phyloP scores from a whole-genome alignment of 2,329 filamentous ascomycete species.

The Pseudogymnoascus sp. region DNA sequence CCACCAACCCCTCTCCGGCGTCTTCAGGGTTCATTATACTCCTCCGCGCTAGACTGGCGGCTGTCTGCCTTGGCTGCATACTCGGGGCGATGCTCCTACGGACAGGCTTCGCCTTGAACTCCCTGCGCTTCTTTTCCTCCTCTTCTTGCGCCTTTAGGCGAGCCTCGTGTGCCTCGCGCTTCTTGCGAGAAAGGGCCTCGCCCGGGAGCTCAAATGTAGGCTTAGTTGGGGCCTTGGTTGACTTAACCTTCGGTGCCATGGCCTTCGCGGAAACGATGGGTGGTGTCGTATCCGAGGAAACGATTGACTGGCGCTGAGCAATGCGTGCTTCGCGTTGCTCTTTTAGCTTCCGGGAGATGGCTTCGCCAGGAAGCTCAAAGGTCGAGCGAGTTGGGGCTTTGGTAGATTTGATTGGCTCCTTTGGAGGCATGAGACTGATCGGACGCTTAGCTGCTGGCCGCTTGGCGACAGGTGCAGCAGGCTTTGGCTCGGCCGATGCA shows the following conservation, averaged over 20 bases:
- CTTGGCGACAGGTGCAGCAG: constrained; percentile 10
- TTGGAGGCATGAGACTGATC: constrained; percentile 34
- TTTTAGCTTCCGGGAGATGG: constrained; percentile 47
- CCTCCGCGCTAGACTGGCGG: constrained; percentile 48
- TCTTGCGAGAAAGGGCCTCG: constrained; percentile 41
- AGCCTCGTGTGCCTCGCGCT: constrained; percentile 47
- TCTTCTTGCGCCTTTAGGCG: constrained; percentile 49
- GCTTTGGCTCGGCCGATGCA: constrained; percentile 1
- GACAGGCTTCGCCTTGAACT: constrained; percentile 55
- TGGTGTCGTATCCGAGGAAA: constrained; percentile 27
- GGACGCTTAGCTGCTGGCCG: constrained; percentile 27
- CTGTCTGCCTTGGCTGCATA: constrained; percentile 44
- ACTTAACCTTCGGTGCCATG: constrained; percentile 38
- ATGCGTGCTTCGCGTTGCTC: constrained; percentile 50
- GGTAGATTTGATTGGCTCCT: constrained; percentile 40
- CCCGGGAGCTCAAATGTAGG: constrained; percentile 55
- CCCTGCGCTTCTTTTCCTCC: constrained; percentile 49
- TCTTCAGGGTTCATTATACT: constrained; percentile 21
- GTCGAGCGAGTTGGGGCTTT: constrained; percentile 46
- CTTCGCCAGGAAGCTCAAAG: constrained; percentile 56
- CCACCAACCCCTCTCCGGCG: constrained; percentile 9
- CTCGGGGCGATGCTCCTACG: constrained; percentile 33
- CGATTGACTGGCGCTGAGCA: constrained; percentile 28
- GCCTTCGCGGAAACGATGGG: constrained; percentile 30
- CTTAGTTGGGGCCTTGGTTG: constrained; percentile 42